These are phyloP conservation scores for Ophiostoma sp. DNA, from an alignment of 2,329 filamentous ascomycete species.

Conservation along the genomic window DNA sequence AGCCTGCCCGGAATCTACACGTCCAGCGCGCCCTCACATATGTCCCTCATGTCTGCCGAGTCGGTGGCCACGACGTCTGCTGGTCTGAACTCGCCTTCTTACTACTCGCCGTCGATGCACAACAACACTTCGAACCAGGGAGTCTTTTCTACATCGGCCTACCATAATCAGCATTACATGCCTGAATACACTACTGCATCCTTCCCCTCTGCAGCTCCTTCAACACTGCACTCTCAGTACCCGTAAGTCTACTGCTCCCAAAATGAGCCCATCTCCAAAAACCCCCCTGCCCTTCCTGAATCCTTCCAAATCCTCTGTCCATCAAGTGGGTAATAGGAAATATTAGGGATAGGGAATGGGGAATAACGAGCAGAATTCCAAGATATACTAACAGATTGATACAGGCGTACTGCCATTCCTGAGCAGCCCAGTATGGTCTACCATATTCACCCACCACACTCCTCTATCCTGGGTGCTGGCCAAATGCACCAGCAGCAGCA, in stretches of 20 bases:
- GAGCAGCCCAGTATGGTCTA: slow-evolving; percentile 13
- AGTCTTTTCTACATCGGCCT: slow-evolving; percentile 33
- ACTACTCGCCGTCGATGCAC: slow-evolving; percentile 27
- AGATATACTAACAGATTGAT: not conserved
- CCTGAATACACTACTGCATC: slow-evolving; percentile 31
- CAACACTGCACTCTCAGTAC: slow-evolving; percentile 33
- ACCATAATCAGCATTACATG: slow-evolving; percentile 35
- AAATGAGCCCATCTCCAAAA: not conserved
- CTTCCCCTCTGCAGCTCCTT: slow-evolving; percentile 30
- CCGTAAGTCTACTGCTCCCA: slow-evolving; percentile 30
- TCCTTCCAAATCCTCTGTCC: not conserved
- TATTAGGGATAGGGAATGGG: not conserved
- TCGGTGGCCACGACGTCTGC: slow-evolving; percentile 37
- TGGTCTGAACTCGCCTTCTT: slow-evolving; percentile 43
- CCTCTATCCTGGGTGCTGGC: slow-evolving; percentile 5
- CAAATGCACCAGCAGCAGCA: slow-evolving; percentile 24
- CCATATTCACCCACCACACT: slow-evolving; percentile 3
- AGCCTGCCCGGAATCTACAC: slow-evolving; percentile 46
- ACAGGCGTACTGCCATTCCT: slow-evolving; percentile 16
- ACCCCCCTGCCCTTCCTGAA: not conserved
- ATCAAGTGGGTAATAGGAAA: not conserved
- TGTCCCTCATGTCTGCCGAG: slow-evolving; percentile 47
- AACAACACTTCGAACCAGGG: slow-evolving; percentile 30
- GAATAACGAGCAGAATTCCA: not conserved
- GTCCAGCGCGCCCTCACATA: slow-evolving; percentile 42